Conservation (phyloP, 2,329 filamentous ascomycete genomes). For the Phyllosticta citribraziliensis region DNA sequence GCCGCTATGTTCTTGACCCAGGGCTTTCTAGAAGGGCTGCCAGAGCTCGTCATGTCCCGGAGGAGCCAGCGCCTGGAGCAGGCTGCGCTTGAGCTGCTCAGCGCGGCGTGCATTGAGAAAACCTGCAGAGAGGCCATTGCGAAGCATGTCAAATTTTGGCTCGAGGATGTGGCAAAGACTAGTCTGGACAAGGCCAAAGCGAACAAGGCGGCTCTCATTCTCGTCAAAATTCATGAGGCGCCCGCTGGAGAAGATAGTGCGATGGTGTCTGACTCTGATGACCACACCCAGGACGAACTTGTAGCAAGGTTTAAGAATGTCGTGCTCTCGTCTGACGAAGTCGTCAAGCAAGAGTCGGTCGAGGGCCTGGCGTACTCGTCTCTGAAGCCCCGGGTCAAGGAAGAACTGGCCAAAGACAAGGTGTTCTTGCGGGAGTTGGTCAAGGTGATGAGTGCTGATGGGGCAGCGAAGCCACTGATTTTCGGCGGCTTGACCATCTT, state of each 20-base stretch:
- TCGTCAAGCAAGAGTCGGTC: constrained; percentile 59
- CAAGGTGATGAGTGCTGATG: constrained; percentile 40
- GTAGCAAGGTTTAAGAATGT: constrained; percentile 53
- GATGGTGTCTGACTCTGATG: constrained; percentile 13
- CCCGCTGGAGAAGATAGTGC: constrained; percentile 12
- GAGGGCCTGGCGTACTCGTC: constrained; percentile 91
- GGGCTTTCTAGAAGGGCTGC: constrained; percentile 70
- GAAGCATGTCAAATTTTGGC: constrained; percentile 77
- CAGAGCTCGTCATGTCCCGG: constrained; percentile 66
- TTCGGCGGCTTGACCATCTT: constrained; percentile 84
- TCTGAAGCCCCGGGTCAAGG: constrained; percentile 74
- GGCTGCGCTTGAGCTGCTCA: constrained; percentile 79
- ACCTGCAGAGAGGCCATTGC: constrained; percentile 73
- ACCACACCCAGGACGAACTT: constrained; percentile 32
- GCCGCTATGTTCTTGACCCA: constrained; percentile 77
- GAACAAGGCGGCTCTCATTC: constrained; percentile 43
- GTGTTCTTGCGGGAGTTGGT: constrained; percentile 62
- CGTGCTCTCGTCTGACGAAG: constrained; percentile 49
- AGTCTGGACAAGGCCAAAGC: constrained; percentile 49
- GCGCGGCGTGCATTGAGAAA: constrained; percentile 79
- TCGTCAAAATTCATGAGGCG: constrained; percentile 45
- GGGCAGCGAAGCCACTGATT: constrained; percentile 48
- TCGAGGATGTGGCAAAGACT: constrained; percentile 72
- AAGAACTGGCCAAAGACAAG: constrained; percentile 61
- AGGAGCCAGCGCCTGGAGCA: constrained; percentile 81